These are phyloP conservation scores for Vitis rupestris DNA, from an alignment of 164 flowering plant species.

Conservation along the genomic window DNA sequence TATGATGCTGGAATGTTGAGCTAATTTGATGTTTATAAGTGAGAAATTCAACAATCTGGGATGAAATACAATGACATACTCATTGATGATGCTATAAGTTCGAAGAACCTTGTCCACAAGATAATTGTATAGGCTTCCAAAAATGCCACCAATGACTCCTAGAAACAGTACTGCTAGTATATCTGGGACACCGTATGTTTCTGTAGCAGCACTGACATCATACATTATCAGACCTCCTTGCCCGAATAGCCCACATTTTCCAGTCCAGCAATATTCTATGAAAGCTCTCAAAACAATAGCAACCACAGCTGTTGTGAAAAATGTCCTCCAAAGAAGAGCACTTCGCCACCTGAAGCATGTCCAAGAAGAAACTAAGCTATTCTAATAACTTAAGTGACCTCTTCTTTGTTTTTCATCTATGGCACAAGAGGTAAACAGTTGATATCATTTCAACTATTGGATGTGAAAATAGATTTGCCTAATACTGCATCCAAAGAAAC, in stretches of 20 bases:
- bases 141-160: conserved; percentile 31
- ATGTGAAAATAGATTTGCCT: not conserved
- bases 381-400: not conserved
- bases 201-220: conserved; percentile 26
- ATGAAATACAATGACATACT: conserved; percentile 18
- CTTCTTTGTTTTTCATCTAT: not conserved
- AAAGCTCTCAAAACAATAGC: conserved; percentile 32
- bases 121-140: conserved; percentile 34
- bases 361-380: not conserved
- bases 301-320: conserved; percentile 39
- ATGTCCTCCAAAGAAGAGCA: conserved; percentile 40
- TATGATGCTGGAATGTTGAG: not conserved
- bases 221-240: conserved; percentile 38
- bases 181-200: conserved; percentile 20
- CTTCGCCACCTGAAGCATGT: conserved; percentile 34
- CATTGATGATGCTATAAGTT: conserved; percentile 29
- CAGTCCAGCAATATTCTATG: conserved; percentile 24
- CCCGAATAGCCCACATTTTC: conserved; percentile 36
- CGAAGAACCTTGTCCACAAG: conserved; percentile 34
- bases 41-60: not conserved
- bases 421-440: not conserved
- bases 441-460: no score
- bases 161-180: conserved; percentile 24
- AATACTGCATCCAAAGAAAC: not conserved
- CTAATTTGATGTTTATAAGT: not conserved